phyloP scores from a whole-genome alignment of 1,284 basidiomycete genomes.

The Ceratobasidium sp. region DNA sequence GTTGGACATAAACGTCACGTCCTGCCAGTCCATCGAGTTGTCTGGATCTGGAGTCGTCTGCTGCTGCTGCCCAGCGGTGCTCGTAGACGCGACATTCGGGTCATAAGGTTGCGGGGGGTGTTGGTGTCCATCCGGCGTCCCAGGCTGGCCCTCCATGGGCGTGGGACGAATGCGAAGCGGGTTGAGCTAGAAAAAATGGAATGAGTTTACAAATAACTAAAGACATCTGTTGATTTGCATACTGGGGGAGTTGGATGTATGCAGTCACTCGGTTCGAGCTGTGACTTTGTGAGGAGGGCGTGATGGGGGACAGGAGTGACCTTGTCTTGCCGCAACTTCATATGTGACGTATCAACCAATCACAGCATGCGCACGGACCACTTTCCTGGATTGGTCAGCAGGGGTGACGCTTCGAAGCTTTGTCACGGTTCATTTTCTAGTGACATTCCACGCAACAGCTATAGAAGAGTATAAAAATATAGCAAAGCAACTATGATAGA shows the following conservation, averaged over 20 bases:
- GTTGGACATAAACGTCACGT: constrained; percentile 35
- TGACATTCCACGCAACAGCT: constrained; percentile 7
- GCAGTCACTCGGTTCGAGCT: constrained; percentile 38
- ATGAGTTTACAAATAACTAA: not conserved
- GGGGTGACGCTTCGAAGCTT: constrained; percentile 33
- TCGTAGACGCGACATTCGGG: constrained; percentile 36
- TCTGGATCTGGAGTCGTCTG: constrained; percentile 26
- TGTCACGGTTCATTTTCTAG: constrained; percentile 28
- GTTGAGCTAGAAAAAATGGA: constrained; percentile 19
- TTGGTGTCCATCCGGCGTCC: constrained; percentile 38
- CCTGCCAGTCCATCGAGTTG: constrained; percentile 44
- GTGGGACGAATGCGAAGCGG: constrained; percentile 22
- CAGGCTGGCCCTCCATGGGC: constrained; percentile 38
- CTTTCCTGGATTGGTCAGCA: constrained; percentile 20
- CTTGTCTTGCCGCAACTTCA: constrained; percentile 1
- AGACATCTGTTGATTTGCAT: not conserved
- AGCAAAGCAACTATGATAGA: no score
- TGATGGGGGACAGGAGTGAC: constrained; percentile 43
- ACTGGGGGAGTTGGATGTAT: constrained; percentile 42
- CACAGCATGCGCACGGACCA: constrained; percentile 43
- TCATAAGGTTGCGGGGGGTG: constrained; percentile 37
- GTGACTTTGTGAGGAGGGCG: constrained; percentile 44
- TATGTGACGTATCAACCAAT: constrained; percentile 37
- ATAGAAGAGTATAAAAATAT: no score
- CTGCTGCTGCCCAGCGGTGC: not conserved